Base-by-base conservation (phyloP, 2,329 filamentous ascomycete genomes). In the Sclerotiophoma versabilis region DNA sequence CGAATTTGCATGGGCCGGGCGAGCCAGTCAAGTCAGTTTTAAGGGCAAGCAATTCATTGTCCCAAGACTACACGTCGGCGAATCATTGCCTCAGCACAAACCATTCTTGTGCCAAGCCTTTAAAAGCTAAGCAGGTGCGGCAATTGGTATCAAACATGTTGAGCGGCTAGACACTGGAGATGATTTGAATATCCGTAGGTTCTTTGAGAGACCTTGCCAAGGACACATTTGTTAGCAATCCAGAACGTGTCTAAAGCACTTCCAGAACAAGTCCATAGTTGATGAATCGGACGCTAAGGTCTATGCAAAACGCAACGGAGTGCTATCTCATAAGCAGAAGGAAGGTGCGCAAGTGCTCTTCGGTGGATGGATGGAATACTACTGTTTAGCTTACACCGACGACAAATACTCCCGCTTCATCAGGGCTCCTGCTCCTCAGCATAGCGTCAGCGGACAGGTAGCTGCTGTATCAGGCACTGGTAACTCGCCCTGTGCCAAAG, bases 321-420 rank as follows among this genome's bases (percentile, higher is more conserved):
- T 84, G 53, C 30, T 57, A n/a, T 36, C 22, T 7, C 51, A 58
- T 17, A 46, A 29, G 7, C 80, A 81, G 3, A 77, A 81, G 37
- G 87, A 87, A 60, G 88, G 88, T 4, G 87, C 87, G 0, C 69
- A 90, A 43, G 85, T 87, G 1, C 72, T 90, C 15, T 91, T 91
- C 62, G 87, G 87, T 10, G 88, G 88, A 1, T 91, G 87, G 87
- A 90, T 87, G 0, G 88, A 85, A 1, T 84, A 87, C 38, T 83
- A 88, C 63, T 72, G 87, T 25, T 76, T 78, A 6, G 72, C 78
- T 25, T 87, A 87, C 30, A 25, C 33, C 2, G 45, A 49, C 14
- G 51, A 54, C 23, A 32, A 54, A 19, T 30, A 49, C 6, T 43
- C 44, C 3, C 47, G 39, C 17, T 29, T 36, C 9, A 19, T 42